Evolutionary conservation across 768 basidiomycete genomes (phyloP).

Genomic region (Mycena rebaudengoi): DNA sequence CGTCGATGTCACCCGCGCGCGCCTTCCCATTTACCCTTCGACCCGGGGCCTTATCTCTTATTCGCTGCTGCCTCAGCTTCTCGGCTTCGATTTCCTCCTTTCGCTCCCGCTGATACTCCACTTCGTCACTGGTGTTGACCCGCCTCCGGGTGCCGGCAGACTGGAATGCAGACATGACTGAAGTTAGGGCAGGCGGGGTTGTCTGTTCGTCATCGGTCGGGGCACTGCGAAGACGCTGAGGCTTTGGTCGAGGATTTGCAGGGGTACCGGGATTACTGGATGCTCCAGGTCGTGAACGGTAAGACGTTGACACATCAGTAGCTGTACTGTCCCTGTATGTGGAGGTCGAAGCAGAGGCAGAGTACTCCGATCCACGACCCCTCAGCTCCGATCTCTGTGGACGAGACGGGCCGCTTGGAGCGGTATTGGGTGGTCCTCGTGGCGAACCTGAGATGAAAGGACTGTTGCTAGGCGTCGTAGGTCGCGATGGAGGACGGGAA

Average conservation of each 20-base stretch:
- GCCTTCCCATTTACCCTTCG: constrained; percentile 60
- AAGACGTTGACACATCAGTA: constrained; percentile 51
- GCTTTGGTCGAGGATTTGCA: constrained; percentile 28
- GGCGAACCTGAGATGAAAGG: constrained; percentile 46
- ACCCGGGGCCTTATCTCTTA: constrained; percentile 73
- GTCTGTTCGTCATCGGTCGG: constrained; percentile 44
- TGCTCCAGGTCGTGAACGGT: constrained; percentile 40
- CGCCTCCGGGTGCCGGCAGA: constrained; percentile 68
- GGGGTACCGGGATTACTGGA: constrained; percentile 29
- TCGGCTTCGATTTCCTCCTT: constrained; percentile 71
- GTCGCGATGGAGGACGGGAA: constrained; percentile 60
- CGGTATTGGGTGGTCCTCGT: constrained; percentile 46
- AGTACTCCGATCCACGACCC: constrained; percentile 61
- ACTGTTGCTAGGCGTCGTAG: constrained; percentile 60
- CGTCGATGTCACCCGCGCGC: constrained; percentile 86
- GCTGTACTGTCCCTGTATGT: constrained; percentile 60
- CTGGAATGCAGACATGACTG: constrained; percentile 76
- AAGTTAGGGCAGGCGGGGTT: constrained; percentile 58
- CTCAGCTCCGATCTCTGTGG: constrained; percentile 76
- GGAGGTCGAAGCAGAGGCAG: constrained; percentile 57
- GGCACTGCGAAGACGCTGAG: constrained; percentile 44
- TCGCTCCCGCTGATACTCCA: constrained; percentile 64
- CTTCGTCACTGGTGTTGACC: constrained; percentile 56
- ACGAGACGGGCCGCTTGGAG: constrained; percentile 63
- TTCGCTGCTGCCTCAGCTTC: constrained; percentile 70